A percentile compares a stretch with the other conserved stretches of the same genome.
phyloP scores from a whole-genome alignment of 2,329 filamentous ascomycete genomes.

The Microsporum ferrugineum region DNA sequence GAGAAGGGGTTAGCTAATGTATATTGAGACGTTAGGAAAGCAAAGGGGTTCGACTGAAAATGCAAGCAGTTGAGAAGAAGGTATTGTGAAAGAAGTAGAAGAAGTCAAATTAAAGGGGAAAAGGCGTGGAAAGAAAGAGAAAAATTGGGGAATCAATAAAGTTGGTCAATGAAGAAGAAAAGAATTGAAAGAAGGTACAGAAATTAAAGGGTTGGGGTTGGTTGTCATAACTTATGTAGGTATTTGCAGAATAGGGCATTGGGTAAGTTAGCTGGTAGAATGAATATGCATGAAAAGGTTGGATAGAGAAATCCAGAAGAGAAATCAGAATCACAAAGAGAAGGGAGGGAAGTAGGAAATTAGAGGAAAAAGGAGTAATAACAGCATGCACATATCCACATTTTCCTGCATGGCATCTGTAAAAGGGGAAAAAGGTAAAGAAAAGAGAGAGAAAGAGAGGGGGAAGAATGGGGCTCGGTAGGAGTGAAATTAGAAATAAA shows the following conservation, averaged over 20 bases:
- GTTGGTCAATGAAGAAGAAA: background rate
- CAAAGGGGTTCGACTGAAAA: background rate
- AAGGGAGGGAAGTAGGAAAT: background rate
- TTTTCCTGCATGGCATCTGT: background rate
- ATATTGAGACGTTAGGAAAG: background rate
- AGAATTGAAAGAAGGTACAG: conserved; percentile 10
- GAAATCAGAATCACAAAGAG: background rate
- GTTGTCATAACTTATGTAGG: background rate
- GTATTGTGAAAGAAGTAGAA: conserved; percentile 6
- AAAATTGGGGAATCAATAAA: conserved; percentile 10
- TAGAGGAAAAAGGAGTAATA: background rate
- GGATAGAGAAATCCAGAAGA: background rate
- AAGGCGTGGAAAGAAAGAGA: conserved; percentile 10
- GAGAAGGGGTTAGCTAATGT: background rate
- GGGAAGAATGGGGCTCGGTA: background rate
- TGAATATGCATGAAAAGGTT: background rate
- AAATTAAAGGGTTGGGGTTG: conserved; percentile 1
- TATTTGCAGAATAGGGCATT: background rate
- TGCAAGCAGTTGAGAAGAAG: background rate
- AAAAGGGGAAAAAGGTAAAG: background rate
- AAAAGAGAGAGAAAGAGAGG: background rate
- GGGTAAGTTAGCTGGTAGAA: background rate
- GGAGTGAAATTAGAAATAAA: background rate
- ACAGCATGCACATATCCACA: background rate
- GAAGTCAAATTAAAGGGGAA: conserved; percentile 5